Conservation (phyloP, 192 early-diverging fungal genomes). For the Physocladia obscura region DNA sequence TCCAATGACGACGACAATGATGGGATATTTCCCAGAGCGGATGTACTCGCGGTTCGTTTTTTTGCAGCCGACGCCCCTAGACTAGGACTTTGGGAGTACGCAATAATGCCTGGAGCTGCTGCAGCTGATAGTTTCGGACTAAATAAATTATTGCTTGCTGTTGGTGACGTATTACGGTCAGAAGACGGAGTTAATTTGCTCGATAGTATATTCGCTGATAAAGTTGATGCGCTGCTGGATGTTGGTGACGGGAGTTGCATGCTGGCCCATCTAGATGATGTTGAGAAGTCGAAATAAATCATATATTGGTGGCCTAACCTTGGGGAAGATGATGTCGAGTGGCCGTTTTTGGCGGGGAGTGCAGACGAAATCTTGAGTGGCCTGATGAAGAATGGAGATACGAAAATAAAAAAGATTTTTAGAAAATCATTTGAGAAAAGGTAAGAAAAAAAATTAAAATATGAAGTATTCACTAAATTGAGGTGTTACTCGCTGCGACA, state of each 20-base stretch:
- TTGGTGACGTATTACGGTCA: background rate
- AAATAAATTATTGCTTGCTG: too few relatives aligned
- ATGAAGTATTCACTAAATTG: too few relatives aligned
- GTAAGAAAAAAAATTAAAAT: too few relatives aligned
- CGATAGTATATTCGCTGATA: too few relatives aligned
- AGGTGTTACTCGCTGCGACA: too few relatives aligned
- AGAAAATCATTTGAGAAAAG: too few relatives aligned
- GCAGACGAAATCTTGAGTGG: too few relatives aligned
- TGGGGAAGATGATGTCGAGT: background rate
- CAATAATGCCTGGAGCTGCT: background rate
- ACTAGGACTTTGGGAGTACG: background rate
- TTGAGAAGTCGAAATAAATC: background rate
- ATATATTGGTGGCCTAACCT: background rate
- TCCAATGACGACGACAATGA: conserved; percentile 21
- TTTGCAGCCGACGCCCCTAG: background rate
- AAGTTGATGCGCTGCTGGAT: background rate
- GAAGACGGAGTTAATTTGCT: background rate
- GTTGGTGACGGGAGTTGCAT: background rate
- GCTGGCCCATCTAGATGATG: conserved; percentile 17
- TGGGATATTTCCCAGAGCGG: background rate
- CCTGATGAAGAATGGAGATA: too few relatives aligned
- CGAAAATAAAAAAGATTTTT: too few relatives aligned
- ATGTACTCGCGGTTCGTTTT: conserved; percentile 19
- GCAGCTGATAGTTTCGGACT: conserved; percentile 14
- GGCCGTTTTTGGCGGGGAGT: background rate